These are phyloP conservation scores for Suillus occidentalis DNA, from an alignment of 768 basidiomycete genomes.

Conservation along the genomic window DNA sequence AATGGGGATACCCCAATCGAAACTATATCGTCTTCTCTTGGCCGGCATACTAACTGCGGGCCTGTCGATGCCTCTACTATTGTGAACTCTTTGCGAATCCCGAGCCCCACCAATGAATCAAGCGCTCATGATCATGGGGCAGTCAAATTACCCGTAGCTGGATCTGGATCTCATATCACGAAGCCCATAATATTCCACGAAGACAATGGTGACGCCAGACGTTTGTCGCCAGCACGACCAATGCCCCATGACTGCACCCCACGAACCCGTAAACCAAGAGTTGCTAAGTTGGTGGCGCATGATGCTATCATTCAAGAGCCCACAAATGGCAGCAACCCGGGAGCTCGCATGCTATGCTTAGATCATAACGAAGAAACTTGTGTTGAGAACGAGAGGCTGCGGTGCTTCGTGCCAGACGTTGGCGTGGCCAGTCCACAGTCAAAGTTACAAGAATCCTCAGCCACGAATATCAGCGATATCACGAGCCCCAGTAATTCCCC, in stretches of 20 bases:
- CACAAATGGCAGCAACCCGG: neutral
- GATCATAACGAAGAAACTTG: neutral
- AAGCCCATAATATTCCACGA: neutral
- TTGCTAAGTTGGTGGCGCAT: neutral
- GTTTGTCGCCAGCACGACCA: neutral
- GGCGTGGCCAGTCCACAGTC: neutral
- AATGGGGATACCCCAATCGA: neutral
- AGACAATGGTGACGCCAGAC: neutral
- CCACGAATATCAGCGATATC: conserved; percentile 15
- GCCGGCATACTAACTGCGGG: neutral
- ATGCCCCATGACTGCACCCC: neutral
- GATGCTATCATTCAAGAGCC: neutral
- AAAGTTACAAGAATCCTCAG: neutral
- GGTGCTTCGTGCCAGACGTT: neutral
- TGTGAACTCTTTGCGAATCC: neutral
- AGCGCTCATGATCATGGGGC: neutral
- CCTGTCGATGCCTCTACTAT: neutral
- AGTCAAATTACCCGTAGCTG: too few relatives aligned
- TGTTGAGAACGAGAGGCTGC: neutral
- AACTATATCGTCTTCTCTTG: neutral
- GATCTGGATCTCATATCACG: neutral
- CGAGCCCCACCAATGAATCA: neutral
- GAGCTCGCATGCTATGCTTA: neutral
- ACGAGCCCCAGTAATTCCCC: conserved; percentile 20
- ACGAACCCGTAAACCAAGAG: neutral